Evolutionary conservation across 139 green algal species (phyloP).

Genomic region (Pseudopediastrum boryanum): DNA sequence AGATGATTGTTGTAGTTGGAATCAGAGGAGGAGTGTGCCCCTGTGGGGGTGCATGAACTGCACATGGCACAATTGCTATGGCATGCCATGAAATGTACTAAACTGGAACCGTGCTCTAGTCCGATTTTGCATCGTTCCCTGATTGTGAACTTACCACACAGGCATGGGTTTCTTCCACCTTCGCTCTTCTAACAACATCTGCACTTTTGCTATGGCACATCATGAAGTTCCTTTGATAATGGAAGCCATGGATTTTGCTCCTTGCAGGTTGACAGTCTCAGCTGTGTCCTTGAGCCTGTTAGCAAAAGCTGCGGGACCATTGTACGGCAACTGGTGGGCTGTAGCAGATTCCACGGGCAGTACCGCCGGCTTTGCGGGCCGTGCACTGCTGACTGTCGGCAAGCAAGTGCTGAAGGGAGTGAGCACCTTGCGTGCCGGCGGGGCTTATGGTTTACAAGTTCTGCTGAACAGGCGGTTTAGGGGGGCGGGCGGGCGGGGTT

Average conservation of each 20-base stretch:
- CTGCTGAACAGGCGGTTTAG: background rate
- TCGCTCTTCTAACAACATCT: background rate
- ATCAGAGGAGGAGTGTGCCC: conserved; percentile 24
- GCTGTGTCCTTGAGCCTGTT: conserved; percentile 22
- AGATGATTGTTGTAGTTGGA: conserved; percentile 4
- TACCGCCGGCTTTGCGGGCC: conserved; percentile 11
- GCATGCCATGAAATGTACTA: no score
- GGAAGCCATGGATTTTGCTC: no score
- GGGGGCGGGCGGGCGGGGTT: no score
- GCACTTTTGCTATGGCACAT: background rate
- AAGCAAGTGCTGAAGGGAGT: no score
- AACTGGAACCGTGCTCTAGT: no score
- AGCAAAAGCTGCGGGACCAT: conserved; percentile 9
- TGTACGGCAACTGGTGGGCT: conserved; percentile 4
- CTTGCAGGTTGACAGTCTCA: conserved; percentile 15
- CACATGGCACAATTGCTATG: no score
- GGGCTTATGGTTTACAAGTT: conserved; percentile 1
- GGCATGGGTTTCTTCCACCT: conserved; percentile 3
- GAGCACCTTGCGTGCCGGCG: background rate
- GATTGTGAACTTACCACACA: no score
- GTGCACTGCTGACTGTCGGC: no score
- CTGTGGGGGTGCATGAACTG: conserved; percentile 28
- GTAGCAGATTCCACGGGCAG: conserved; percentile 6
- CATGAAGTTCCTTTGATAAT: no score
- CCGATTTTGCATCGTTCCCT: no score